Evolutionary conservation across 1,284 basidiomycete genomes (phyloP), one percentile per base, ranked within the genome.

Genomic region (Ceratobasidium sp.): DNA sequence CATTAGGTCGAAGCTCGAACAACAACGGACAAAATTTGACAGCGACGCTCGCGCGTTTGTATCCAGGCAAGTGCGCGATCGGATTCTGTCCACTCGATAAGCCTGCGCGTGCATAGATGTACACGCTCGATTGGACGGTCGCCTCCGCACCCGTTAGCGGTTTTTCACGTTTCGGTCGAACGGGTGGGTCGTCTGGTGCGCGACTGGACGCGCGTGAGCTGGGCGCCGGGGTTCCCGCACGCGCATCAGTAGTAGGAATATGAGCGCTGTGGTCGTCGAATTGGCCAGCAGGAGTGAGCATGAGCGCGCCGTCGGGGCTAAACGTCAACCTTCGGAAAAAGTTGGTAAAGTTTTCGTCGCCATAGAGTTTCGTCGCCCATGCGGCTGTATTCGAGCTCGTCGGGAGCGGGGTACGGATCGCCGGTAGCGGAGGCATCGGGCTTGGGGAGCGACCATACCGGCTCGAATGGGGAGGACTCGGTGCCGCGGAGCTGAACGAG

Each of bases 321-420:
- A 98, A 99, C 3, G 92, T 92, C 74, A 99, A 86, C 35, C 97
- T 89, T 37, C 98, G 88, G 88, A 99, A 99, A 86, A 99, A 99
- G 80, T 97, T 96, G 3, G 95, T 97, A 81, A 91, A 96, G 80
- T 92, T 94, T 83, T 99, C 97, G 83, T 99, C 97, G 56, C 97
- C 96, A 81, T 99, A 99, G 33, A 99, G 86, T 77, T 89, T 89
- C 60, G 91, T 88, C 28, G 86, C 84, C 86, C 88, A 89, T 31
- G 86, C 86, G 45, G 81, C 83, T 0, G 88, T 85, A 47, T 74
- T 74, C 17, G 69, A 45, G 56, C 69, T 74, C 0, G 86, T 83
- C 17, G 87, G 65, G 0, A 78, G 51, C 26, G 80, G 84, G 11
- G 89, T 84, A 64, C 95, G 91, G 81, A 65, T 65, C 6, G 45